These are phyloP conservation scores for Psophocarpus tetragonolobus DNA, from an alignment of 306 rosid species.

Conservation along the genomic window DNA sequence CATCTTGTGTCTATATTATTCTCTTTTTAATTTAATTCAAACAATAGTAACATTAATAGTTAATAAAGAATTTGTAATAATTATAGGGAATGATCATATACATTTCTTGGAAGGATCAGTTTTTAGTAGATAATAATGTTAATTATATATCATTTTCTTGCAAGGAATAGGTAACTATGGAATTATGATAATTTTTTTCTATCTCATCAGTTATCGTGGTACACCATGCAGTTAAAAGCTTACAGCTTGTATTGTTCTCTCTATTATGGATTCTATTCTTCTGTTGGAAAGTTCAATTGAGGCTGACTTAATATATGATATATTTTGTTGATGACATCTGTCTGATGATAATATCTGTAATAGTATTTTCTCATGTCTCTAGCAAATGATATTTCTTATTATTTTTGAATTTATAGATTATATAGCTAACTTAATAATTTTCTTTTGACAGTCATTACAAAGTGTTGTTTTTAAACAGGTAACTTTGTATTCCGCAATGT, in stretches of 20 bases:
- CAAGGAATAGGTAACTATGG: background rate
- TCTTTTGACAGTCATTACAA: conserved; percentile 87
- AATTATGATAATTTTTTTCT: background rate
- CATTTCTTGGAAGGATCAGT: conserved; percentile 22
- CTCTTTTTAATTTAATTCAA: background rate
- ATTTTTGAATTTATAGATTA: conserved; percentile 8
- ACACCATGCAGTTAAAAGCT: background rate
- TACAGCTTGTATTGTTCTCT: background rate
- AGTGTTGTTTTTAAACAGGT: conserved; percentile 99
- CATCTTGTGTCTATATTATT: background rate
- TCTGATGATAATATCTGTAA: background rate
- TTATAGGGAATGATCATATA: background rate
- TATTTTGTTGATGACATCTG: background rate
- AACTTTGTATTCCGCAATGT: conserved; percentile 24
- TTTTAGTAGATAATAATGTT: background rate
- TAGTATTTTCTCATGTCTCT: conserved; percentile 16
- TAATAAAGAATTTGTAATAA: background rate
- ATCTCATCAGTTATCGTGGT: conserved; percentile 6
- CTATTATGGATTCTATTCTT: conserved; percentile 2
- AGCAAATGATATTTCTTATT: background rate
- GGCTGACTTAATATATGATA: background rate
- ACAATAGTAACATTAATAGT: background rate
- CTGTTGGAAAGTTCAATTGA: conserved; percentile 4
- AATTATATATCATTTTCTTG: background rate
- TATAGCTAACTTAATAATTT: conserved; percentile 48